Evolutionary conservation across 2,329 filamentous ascomycete species (phyloP), one percentile per base, ranked within the genome.

Genomic region (Stagonosporopsis vannaccii): DNA sequence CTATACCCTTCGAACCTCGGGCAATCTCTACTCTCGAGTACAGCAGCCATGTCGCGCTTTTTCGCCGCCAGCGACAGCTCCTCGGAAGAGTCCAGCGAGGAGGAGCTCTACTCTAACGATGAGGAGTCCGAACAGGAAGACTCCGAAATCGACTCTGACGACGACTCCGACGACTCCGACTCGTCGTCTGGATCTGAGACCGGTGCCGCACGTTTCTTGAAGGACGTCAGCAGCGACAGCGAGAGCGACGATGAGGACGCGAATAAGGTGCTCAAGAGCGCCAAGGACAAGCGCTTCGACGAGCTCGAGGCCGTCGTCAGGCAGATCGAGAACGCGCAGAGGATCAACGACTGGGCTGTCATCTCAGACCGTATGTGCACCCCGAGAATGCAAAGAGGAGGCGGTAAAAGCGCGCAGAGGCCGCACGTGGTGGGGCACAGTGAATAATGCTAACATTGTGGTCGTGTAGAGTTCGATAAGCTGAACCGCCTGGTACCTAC

Each of bases 51-150:
- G 73, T 98, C 95, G 85, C 90, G 92, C 83, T 99, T 98, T 82
- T 98, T 98, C 85, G 90, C 92, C 80, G 90, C 90, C 78, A 90
- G 89, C 82, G 93, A 96, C 81, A 97, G 93, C 87, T 97, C 94
- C 75, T 91, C 87, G 84, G 93, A 97, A 81, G 93, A 91, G 85
- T 96, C 92, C 63, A 87, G 84, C 73, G 94, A 97, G 71, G 94
- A 98, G 84, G 93, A 98, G 80, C 89, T 97, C 80, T 96, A 96
- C 87, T 89, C 89, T 70, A 88, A 88, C 78, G 90, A 91, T 77
- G 85, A 88, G 72, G 80, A 66, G 51, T 68, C 83, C 30, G 62
- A 70, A 46, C 65, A 68, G 57, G 71, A 71, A 60, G 64, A 66
- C 76, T 80, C 64, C 63, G 80, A 87, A 64, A 79, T 87, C 70